Evolutionary conservation across 768 basidiomycete species (phyloP), one percentile per base, ranked within the genome.

Genomic region (Mycena vulgaris): DNA sequence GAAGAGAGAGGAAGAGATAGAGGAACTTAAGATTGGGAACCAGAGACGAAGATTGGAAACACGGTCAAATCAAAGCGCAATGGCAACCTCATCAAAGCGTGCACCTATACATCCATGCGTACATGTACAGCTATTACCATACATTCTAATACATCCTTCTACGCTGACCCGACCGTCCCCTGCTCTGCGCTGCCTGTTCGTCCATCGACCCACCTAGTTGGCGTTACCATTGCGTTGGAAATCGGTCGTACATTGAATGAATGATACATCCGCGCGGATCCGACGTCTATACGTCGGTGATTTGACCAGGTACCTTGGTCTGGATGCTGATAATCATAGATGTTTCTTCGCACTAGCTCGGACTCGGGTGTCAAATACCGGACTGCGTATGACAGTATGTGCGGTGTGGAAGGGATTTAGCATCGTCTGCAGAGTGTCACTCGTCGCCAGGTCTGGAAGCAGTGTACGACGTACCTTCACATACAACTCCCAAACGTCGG

Each of bases 331-430:
- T 21, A n/a, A 37, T 65, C 53, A 91, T 75, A 99, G 82, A 80
- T 95, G 83, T 84, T 93, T 94, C 82, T 92, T 94, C 59, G 97
- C 98, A 81, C 92, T 93, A 23, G 92, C 90, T 69, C 95, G 86
- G 1, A 99, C 92, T 48, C 94, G 88, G 7, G 84, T 84, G 78
- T 99, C 97, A 83, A 99, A 99, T 6, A 91, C 87, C 21, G 81
- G 77, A 78, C 93, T 96, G 65, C 91, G 88, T 74, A 99, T 95
- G 52, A 86, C 82, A 45, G 90, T 93, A 77, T 98, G 96, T 35
- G 94, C 93, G 5, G 93, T 95, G 75, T 98, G 95, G 83, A 99
- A 99, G n/a, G 98, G 97, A 76, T 98, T 99, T 81, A 98, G 63
- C 84, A 90, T 86, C 68, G 93, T 91, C 96, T 97, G 82, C 4